phyloP scores from a whole-genome alignment of 306 rosid genomes.

The Sicyos baderoa region DNA sequence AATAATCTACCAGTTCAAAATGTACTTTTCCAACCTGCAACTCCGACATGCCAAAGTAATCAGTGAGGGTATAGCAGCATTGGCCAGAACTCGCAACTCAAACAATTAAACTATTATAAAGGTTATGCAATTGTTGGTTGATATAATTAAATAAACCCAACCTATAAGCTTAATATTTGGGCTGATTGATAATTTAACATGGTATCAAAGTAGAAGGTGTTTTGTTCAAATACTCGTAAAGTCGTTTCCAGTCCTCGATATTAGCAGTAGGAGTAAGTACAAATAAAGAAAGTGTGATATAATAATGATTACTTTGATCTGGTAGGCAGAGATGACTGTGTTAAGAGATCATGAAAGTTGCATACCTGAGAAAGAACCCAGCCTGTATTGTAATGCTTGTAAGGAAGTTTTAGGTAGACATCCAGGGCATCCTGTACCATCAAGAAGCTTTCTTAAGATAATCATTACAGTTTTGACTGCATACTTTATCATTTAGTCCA shows the following conservation, averaged over 20 bases:
- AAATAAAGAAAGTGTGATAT: background rate
- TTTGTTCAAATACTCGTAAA: too few relatives aligned
- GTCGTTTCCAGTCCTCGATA: background rate
- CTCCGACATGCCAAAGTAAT: constrained; percentile 22
- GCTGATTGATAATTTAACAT: too few relatives aligned
- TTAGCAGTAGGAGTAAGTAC: background rate
- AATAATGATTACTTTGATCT: background rate
- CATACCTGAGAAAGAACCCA: constrained; percentile 99
- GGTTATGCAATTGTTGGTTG: background rate
- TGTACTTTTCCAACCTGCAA: constrained; percentile 87
- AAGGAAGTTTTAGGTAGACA: constrained; percentile 70
- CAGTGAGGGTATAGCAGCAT: constrained; percentile 1
- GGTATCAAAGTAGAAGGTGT: too few relatives aligned
- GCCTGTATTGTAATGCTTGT: constrained; percentile 85
- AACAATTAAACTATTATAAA: background rate
- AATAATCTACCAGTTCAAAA: constrained; percentile 81
- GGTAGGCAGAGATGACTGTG: background rate
- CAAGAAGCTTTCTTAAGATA: constrained; percentile 21
- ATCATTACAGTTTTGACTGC: constrained; percentile 21
- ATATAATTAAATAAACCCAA: too few relatives aligned
- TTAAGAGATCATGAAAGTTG: background rate
- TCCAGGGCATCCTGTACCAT: constrained; percentile 81
- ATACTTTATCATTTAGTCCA: constrained; percentile 20
- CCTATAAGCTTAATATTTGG: too few relatives aligned
- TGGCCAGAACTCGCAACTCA: background rate